phyloP scores from a whole-genome alignment of 2,329 filamentous ascomycete species.

The Iodosphaeria phyllophila region DNA sequence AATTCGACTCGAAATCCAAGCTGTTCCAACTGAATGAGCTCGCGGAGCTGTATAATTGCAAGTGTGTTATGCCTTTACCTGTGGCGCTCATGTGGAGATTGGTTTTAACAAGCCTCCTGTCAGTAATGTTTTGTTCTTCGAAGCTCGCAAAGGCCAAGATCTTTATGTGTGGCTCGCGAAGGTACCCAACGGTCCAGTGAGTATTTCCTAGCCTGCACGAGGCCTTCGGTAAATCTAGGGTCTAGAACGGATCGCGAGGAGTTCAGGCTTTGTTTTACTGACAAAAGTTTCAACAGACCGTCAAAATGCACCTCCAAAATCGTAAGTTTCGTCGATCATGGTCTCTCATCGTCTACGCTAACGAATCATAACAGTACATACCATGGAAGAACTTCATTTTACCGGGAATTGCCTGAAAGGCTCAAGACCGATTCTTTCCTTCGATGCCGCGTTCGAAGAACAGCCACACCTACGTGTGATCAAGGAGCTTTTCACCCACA shows the following conservation, averaged over 20 bases:
- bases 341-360: conserved; percentile 6
- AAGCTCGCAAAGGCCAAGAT: conserved; percentile 86
- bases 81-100: no score
- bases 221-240: no score
- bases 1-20: conserved; percentile 92
- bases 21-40: conserved; percentile 42
- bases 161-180: conserved; percentile 89
- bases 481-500: conserved; percentile 77
- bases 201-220: no score
- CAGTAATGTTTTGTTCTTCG: conserved; percentile 77
- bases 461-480: conserved; percentile 66
- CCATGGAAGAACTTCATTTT: conserved; percentile 93
- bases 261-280: no score
- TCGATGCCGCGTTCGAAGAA: conserved; percentile 72
- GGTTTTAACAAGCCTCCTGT: conserved; percentile 4
- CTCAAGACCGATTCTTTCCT: conserved; percentile 75
- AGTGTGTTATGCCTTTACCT: conserved; percentile 82
- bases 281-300: no score
- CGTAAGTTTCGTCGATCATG: background rate
- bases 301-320: conserved; percentile 62
- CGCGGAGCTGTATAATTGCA: conserved; percentile 70
- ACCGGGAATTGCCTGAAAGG: conserved; percentile 94
- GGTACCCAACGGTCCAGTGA: conserved; percentile 72
- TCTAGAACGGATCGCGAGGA: no score
- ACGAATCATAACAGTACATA: conserved; percentile 45